Evolutionary conservation across 208 protist species (phyloP), one percentile per base, ranked within the genome.

Genomic region (Lotmaria passim): DNA sequence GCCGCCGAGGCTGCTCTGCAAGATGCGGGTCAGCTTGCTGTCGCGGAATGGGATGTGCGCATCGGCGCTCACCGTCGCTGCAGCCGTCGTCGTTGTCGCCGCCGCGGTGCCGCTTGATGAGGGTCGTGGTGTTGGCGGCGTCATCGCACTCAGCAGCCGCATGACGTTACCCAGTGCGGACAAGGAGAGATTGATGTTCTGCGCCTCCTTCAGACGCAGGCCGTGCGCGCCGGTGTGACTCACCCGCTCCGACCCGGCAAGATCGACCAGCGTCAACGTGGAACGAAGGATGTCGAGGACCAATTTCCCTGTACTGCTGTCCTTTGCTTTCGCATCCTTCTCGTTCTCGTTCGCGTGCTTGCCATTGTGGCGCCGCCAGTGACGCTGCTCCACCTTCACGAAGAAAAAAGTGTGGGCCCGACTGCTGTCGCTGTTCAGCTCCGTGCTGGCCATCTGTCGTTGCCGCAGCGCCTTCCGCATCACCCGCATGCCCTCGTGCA

Each of bases 161-260:
- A 98, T 95, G 7, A 98, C 94, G 55, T 95, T 94, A 38, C 92
- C 91, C 17, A 98, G 81, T 10, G 83, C 55, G 24, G 94, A 85
- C 39, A 98, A 87, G 19, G 93, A 98, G 15, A 88, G 66, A 78
- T 98, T 98, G 80, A 98, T 98, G 31, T 69, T 69, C 60, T 90
- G 82, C 2, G 93, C 91, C 68, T 98, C 95, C 52, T 90, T 79
- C 14, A 97, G 61, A 6, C 74, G 79, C 12, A 68, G 21, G 31
- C 94, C 92, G 34, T 86, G 73, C 10, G 90, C 93, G 19, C 90
- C 82, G 1, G 89, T 93, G 63, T 87, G 75, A 12, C 81, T 78
- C 14, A 96, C 83, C 10, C 91, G 75, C 69, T 98, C 96, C n/a
- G 78, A 91, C 15, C 97, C 97, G 0, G 96, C 97, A 14, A 98